Base-by-base conservation (phyloP, 805 yeast species). In the Zygoascus biomembranicola region DNA sequence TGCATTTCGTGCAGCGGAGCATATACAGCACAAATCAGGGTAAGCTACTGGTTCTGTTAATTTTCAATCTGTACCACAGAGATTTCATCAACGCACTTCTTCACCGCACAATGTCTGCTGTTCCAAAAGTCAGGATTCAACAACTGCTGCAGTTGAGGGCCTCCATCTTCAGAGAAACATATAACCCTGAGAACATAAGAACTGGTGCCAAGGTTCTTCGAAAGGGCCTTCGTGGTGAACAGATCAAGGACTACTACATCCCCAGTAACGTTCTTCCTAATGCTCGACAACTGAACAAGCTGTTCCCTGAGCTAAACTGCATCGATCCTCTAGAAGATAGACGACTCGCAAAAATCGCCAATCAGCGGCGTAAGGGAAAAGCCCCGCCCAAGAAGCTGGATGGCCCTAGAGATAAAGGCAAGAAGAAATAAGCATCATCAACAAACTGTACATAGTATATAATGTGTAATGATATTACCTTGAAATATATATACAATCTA, bases 131-230 rank as follows among this genome's bases (percentile, higher is more conserved):
- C 9, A 61, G 69, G 51, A 59, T 69, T 13, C 54, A 54, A 37
- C 54, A 60, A 51, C 52, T 62, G 51, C 44, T 57, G 39, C 64
- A 66, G 59, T 64, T 68, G 44, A 64, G 60, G 37, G 55, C 64
- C 53, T 56, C 60, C 55, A 61, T 69, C 0, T 69, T 69, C 55
- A 61, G 63, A 45, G 59, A 62, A 46, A 58, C 69, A 0, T 68
- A 55, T 53, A 69, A 69, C 57, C 72, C 72, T 10, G 62, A 62
- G 16, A 51, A 58, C 28, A 43, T 57, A 20, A 58, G 71, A 28
- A 66, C 63, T 18, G 72, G 72, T 11, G 58, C 69, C 42, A 65
- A 63, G 48, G 69, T 69, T 2, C 63, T 69, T 23, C 62, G 68
- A 19, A 63, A 64, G 42, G 56, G 61, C 1, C 61, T 69, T 13